A percentile compares a stretch with the other conserved stretches of the same genome.
Evolutionary conservation across 2,329 filamentous ascomycete species (phyloP).

Genomic region (Sarocladium kiliense): DNA sequence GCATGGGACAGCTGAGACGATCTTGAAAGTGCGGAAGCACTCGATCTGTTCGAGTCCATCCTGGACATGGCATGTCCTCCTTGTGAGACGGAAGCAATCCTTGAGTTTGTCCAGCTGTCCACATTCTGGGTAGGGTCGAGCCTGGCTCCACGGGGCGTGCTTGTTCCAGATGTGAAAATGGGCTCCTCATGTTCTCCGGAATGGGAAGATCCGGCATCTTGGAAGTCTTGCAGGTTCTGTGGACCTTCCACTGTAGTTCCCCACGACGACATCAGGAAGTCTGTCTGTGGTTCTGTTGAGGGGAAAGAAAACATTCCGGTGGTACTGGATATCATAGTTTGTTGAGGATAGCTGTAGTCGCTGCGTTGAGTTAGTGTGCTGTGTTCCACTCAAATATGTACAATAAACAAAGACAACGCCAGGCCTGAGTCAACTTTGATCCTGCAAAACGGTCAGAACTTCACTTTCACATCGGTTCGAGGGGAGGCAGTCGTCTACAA

Average conservation of each 20-base stretch:
- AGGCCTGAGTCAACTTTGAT: slow-evolving; percentile 52
- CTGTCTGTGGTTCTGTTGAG: slow-evolving; percentile 54
- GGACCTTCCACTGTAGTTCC: slow-evolving; percentile 51
- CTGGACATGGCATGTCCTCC: slow-evolving; percentile 34
- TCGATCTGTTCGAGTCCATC: slow-evolving; percentile 32
- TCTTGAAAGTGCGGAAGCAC: slow-evolving; percentile 42
- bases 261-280: slow-evolving; percentile 52
- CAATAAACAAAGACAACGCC: slow-evolving; percentile 25
- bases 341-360: slow-evolving; percentile 52
- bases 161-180: slow-evolving; percentile 49
- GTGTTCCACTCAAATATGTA: slow-evolving; percentile 36
- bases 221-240: slow-evolving; percentile 54
- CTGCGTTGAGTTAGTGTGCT: slow-evolving; percentile 53
- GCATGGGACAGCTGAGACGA: slow-evolving; percentile 45
- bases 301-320: slow-evolving; percentile 52
- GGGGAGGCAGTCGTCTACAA: slow-evolving; percentile 20
- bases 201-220: slow-evolving; percentile 43
- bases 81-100: slow-evolving; percentile 25
- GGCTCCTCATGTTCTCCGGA: slow-evolving; percentile 51
- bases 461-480: slow-evolving; percentile 12
- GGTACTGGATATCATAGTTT: slow-evolving; percentile 43
- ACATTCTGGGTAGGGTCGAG: slow-evolving; percentile 40
- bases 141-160: slow-evolving; percentile 44
- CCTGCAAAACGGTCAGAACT: slow-evolving; percentile 31
- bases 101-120: slow-evolving; percentile 43